Conservation (phyloP, 1,139 yeast genomes). For the Fermentozyma sake region DNA sequence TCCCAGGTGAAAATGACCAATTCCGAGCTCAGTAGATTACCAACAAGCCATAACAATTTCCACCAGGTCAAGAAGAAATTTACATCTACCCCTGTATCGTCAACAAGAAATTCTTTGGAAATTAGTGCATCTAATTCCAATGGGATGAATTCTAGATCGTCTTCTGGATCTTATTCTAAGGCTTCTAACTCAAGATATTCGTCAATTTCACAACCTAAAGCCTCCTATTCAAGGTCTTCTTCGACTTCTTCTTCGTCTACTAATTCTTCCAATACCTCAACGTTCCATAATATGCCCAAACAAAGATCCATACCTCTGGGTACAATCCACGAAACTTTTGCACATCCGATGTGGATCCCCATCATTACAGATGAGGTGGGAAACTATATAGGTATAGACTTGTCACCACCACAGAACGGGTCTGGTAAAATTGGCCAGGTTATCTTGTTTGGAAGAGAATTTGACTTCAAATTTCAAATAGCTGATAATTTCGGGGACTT, state of each 20-base stretch:
- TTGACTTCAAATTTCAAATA: conserved; percentile 73
- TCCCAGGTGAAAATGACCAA: conserved; percentile 18
- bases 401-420: conserved; percentile 68
- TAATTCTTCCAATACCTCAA: conserved; percentile 3
- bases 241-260: conserved; percentile 5
- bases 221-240: conserved; percentile 5
- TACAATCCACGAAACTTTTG: conserved; percentile 64
- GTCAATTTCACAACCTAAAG: conserved; percentile 6
- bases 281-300: conserved; percentile 32
- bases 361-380: conserved; percentile 84
- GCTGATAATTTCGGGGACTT: conserved; percentile 88
- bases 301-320: conserved; percentile 78
- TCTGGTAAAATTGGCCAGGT: conserved; percentile 77
- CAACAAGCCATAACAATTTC: conserved; percentile 19
- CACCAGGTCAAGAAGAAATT: conserved; percentile 15
- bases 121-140: conserved; percentile 4
- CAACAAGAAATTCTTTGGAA: conserved; percentile 2
- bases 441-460: conserved; percentile 84
- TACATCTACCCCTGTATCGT: background rate
- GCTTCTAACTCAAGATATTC: conserved; percentile 4
- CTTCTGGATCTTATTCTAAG: conserved; percentile 5
- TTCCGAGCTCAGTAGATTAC: conserved; percentile 23
- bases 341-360: conserved; percentile 90
- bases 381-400: conserved; percentile 83
- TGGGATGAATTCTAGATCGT: no score